Percentiles rank a stretch among this genome's conserved stretches.
These are phyloP conservation scores for Dovyalis caffra DNA, from an alignment of 345 rosid genomes.

Conservation along the genomic window DNA sequence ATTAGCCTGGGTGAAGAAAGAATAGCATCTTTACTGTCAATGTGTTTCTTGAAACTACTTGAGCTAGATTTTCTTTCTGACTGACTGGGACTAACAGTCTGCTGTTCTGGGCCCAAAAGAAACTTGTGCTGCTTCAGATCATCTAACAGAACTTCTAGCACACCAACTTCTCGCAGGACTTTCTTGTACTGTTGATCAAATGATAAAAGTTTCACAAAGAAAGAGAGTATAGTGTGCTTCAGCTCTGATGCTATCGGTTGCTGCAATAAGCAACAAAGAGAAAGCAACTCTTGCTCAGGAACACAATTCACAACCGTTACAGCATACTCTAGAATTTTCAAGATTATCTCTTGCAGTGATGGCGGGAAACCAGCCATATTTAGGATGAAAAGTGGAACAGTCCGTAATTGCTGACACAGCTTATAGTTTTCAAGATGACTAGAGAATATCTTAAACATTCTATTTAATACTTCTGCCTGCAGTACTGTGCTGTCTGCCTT, in stretches of 20 bases:
- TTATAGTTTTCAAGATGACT: conserved; percentile 94
- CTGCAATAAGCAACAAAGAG: conserved; percentile 97
- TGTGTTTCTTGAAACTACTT: conserved; percentile 79
- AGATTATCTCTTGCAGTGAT: conserved; percentile 86
- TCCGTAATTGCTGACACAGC: conserved; percentile 87
- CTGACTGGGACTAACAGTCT: conserved; percentile 38
- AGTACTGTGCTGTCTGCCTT: conserved; percentile 79
- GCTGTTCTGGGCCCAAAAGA: conserved; percentile 71
- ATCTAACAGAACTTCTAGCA: conserved; percentile 88
- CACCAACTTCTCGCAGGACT: conserved; percentile 97
- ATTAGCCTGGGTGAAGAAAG: conserved; percentile 87
- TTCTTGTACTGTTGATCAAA: conserved; percentile 99
- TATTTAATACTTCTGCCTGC: conserved; percentile 95
- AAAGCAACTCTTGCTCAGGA: conserved; percentile 97
- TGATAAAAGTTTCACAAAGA: conserved; percentile 92
- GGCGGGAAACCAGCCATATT: conserved; percentile 95
- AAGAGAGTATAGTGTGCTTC: conserved; percentile 89
- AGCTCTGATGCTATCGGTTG: conserved; percentile 86
- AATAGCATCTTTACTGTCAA: conserved; percentile 77
- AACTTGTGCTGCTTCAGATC: conserved; percentile 94
- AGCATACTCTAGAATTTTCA: conserved; percentile 98
- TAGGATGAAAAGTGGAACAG: conserved; percentile 92
- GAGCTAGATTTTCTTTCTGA: conserved; percentile 68
- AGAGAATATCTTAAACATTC: conserved; percentile 97
- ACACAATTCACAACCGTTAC: conserved; percentile 98